These are phyloP conservation scores for Cavenderia fasciculata DNA, from an alignment of 78 protist species.

Conservation along the genomic window DNA sequence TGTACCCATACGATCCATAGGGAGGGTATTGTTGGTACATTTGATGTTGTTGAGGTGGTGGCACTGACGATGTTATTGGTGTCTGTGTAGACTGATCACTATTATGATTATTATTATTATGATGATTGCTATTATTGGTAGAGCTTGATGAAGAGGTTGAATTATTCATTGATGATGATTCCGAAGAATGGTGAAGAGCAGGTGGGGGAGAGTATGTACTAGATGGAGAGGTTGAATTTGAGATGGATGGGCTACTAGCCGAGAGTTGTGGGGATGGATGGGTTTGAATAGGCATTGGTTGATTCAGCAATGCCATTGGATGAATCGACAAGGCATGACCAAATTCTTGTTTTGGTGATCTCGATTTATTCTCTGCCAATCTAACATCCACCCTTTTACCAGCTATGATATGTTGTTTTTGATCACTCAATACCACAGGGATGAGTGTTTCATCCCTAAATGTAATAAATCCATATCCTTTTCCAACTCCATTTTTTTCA, in stretches of 20 bases:
- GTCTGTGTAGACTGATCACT: too few relatives aligned
- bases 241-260: neutral
- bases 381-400: slow-evolving; percentile 71
- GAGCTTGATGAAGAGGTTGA: neutral
- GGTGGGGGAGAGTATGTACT: neutral
- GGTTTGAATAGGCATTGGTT: neutral
- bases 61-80: neutral
- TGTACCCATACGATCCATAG: too few relatives aligned
- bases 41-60: neutral
- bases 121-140: too few relatives aligned
- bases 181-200: too few relatives aligned
- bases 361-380: slow-evolving; percentile 46
- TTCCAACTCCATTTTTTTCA: slow-evolving; percentile 36
- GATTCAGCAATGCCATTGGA: neutral
- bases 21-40: too few relatives aligned
- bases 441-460: slow-evolving; percentile 44
- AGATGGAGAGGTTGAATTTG: neutral
- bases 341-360: neutral
- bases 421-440: slow-evolving; percentile 14
- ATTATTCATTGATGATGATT: too few relatives aligned
- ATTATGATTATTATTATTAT: too few relatives aligned
- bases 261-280: neutral
- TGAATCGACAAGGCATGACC: neutral
- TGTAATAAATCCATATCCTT: slow-evolving; percentile 57
- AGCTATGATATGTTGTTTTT: neutral